phyloP scores from a whole-genome alignment of 176 grass and related monocot species.

The Ensete ventricosum region DNA sequence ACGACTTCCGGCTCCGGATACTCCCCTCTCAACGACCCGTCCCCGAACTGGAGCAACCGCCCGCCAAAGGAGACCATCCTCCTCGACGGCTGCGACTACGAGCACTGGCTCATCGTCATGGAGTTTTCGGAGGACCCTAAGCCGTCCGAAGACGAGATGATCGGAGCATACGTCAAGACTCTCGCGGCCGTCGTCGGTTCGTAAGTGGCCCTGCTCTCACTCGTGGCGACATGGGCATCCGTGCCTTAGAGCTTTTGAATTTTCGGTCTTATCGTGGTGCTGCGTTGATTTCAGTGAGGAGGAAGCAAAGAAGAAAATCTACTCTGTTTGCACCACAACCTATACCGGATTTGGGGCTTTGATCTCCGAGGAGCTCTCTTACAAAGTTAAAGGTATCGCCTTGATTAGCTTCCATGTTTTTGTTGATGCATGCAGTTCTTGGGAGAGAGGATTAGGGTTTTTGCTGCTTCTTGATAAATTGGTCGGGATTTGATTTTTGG shows the following conservation, averaged over 20 bases:
- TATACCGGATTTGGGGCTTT: slow-evolving; percentile 77
- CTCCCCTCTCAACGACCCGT: slow-evolving; percentile 66
- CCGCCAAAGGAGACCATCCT: slow-evolving; percentile 91
- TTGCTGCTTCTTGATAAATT: not conserved
- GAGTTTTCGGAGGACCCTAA: slow-evolving; percentile 64
- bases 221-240: too few relatives aligned
- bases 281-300: slow-evolving; percentile 47
- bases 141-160: slow-evolving; percentile 76
- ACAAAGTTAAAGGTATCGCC: slow-evolving; percentile 93
- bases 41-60: slow-evolving; percentile 93
- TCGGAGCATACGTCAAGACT: slow-evolving; percentile 70
- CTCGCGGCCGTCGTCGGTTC: slow-evolving; percentile 49
- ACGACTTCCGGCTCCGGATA: slow-evolving; percentile 46
- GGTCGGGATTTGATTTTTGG: too few relatives aligned
- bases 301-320: slow-evolving; percentile 91
- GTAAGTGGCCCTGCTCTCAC: too few relatives aligned
- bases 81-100: slow-evolving; percentile 90
- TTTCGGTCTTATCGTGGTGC: slow-evolving; percentile 9
- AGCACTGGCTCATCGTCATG: slow-evolving; percentile 96
- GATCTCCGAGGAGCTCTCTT: slow-evolving; percentile 87
- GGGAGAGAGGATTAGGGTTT: too few relatives aligned
- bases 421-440: too few relatives aligned
- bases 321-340: slow-evolving; percentile 83
- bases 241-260: not conserved
- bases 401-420: too few relatives aligned